These are phyloP conservation scores for Citrus reticulata DNA, from an alignment of 345 rosid genomes.

Conservation along the genomic window DNA sequence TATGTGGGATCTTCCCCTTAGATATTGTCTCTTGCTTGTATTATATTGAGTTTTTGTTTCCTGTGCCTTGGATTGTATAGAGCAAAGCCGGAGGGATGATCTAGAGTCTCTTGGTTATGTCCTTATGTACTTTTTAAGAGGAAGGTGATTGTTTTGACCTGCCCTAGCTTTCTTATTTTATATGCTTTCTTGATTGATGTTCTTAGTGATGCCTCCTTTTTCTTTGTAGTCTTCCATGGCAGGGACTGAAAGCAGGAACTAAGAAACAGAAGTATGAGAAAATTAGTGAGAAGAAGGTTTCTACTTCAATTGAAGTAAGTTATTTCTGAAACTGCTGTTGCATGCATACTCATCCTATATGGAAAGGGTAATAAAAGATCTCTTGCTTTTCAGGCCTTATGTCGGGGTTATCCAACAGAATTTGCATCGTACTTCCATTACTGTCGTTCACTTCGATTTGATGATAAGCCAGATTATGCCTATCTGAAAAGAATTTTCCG, in stretches of 20 bases:
- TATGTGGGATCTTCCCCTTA: not conserved
- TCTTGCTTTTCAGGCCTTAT: conserved; percentile 53
- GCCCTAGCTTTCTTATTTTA: not conserved
- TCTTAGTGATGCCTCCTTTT: conserved; percentile 19
- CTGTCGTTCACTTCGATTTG: conserved; percentile 88
- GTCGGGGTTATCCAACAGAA: conserved; percentile 96
- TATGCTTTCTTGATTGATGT: not conserved
- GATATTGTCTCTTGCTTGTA: not conserved
- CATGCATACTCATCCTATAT: not conserved
- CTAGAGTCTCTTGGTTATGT: conserved; percentile 97
- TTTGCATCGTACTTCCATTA: conserved; percentile 97
- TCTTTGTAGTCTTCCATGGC: conserved; percentile 90
- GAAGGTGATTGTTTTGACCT: conserved; percentile 58
- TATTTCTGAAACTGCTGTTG: not conserved
- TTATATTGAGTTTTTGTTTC: not conserved
- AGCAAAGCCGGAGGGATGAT: conserved; percentile 99
- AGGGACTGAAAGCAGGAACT: conserved; percentile 95
- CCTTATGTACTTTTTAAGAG: conserved; percentile 90
- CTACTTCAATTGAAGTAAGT: conserved; percentile 73
- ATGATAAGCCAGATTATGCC: conserved; percentile 93
- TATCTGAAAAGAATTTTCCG: conserved; percentile 92
- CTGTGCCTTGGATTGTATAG: conserved; percentile 27
- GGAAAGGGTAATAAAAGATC: not conserved
- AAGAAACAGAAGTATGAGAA: conserved; percentile 97
- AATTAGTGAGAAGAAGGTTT: conserved; percentile 96